These are phyloP conservation scores for Annulohypoxylon nitens DNA, from an alignment of 495 filamentous ascomycete species.

Conservation along the genomic window DNA sequence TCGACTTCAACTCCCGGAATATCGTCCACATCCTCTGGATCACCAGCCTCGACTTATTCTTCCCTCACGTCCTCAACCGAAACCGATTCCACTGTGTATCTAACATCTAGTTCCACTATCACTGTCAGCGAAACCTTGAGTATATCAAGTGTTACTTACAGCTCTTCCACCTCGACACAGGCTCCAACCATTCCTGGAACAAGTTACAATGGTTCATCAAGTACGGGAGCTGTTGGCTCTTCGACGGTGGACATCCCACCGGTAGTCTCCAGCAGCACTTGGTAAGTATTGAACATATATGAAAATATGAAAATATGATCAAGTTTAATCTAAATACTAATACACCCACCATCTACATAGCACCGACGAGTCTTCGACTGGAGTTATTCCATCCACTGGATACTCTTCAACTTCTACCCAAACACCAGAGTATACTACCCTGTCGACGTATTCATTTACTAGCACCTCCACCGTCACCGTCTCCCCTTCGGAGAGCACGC, in stretches of 20 bases:
- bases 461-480: slow-evolving; percentile 30
- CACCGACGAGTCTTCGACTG: slow-evolving; percentile 31
- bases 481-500: slow-evolving; percentile 27
- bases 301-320: background rate
- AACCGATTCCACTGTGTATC: slow-evolving; percentile 14
- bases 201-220: slow-evolving; percentile 13
- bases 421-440: slow-evolving; percentile 1
- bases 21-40: slow-evolving; percentile 24
- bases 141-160: slow-evolving; percentile 11
- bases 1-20: slow-evolving; percentile 33
- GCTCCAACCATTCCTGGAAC: background rate
- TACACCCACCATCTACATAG: background rate
- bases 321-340: slow-evolving; percentile 12
- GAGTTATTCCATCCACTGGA: background rate
- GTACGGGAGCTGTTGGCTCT: slow-evolving; percentile 9
- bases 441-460: background rate
- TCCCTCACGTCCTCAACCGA: slow-evolving; percentile 7
- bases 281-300: slow-evolving; percentile 21
- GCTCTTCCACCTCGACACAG: slow-evolving; percentile 13
- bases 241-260: slow-evolving; percentile 10
- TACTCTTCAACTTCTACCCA: slow-evolving; percentile 5
- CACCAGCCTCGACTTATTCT: background rate
- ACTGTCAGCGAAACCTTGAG: slow-evolving; percentile 23
- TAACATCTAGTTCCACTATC: slow-evolving; percentile 23
- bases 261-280: slow-evolving; percentile 26